phyloP scores from a whole-genome alignment of 148 eudicot genomes.

The Heliamphora exappendiculata region DNA sequence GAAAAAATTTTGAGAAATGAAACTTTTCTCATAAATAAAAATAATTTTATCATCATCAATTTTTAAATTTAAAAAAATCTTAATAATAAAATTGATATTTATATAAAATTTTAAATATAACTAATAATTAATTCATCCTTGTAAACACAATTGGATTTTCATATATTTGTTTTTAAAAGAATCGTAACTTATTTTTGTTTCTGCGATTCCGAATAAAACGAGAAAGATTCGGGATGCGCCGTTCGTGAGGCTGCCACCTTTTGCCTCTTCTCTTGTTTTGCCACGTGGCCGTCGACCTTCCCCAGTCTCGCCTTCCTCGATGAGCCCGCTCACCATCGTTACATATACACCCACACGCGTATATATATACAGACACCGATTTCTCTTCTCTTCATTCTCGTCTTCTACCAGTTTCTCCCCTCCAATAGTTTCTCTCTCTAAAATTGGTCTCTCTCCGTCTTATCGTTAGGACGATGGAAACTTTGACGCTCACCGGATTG shows the following conservation, averaged over 20 bases:
- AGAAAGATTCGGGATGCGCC: no score
- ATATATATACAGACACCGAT: neutral
- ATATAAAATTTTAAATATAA: no score
- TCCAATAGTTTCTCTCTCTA: neutral
- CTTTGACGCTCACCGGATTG: conserved; percentile 52
- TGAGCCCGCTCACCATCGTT: neutral
- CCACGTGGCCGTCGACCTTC: neutral
- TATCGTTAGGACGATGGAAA: conserved; percentile 29
- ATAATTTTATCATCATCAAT: no score
- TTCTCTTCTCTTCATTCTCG: neutral
- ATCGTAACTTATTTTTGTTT: no score
- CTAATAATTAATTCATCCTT: no score
- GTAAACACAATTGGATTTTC: no score
- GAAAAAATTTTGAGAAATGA: no score
- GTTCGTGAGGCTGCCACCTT: neutral
- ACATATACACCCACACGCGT: neutral
- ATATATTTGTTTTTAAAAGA: no score
- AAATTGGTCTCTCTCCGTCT: neutral
- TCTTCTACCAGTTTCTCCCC: neutral
- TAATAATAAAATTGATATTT: no score
- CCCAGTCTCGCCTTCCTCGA: neutral
- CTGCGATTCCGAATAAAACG: no score
- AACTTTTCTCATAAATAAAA: no score
- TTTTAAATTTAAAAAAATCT: no score
- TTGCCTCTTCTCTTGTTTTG: neutral